Percentiles rank a stretch among this genome's conserved stretches.
Conservation (phyloP, 2,329 filamentous ascomycete species). For the Pseudopithomyces maydicus region DNA sequence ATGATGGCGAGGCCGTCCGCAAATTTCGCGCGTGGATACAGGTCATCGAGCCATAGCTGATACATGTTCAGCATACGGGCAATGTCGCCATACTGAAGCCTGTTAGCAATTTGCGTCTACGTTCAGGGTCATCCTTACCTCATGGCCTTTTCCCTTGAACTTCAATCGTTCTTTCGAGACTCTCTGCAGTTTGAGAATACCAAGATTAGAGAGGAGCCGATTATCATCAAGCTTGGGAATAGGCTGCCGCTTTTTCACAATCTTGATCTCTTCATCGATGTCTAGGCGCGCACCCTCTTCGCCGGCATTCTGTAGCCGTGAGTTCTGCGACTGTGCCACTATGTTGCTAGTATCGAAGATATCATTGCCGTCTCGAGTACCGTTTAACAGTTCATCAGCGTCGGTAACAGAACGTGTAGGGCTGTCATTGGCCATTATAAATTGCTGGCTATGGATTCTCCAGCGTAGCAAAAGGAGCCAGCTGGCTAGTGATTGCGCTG, state of each 20-base stretch:
- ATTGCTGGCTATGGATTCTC: background rate
- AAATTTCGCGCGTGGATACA: conserved; percentile 94
- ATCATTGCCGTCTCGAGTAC: conserved; percentile 65
- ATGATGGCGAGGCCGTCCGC: conserved; percentile 87
- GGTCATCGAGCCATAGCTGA: conserved; percentile 93
- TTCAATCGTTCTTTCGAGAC: conserved; percentile 72
- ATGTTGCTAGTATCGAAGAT: conserved; percentile 47
- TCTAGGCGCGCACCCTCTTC: conserved; percentile 65
- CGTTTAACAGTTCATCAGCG: conserved; percentile 68
- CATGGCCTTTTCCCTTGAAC: conserved; percentile 92
- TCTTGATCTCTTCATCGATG: conserved; percentile 83
- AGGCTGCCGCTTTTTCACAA: conserved; percentile 77
- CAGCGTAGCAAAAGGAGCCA: no score
- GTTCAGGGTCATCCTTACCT: conserved; percentile 58
- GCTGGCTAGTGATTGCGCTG: background rate
- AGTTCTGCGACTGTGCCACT: conserved; percentile 14
- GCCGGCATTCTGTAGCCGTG: conserved; percentile 16
- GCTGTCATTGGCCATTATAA: conserved; percentile 27
- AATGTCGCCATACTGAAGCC: conserved; percentile 76
- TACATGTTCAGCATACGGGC: conserved; percentile 85
- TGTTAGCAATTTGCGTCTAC: conserved; percentile 14
- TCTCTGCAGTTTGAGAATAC: conserved; percentile 80
- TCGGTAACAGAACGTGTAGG: conserved; percentile 20
- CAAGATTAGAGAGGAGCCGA: conserved; percentile 78
- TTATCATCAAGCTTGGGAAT: conserved; percentile 86